Evolutionary conservation across 1,284 basidiomycete genomes (phyloP).

Genomic region (Anthracocystis walkeri): DNA sequence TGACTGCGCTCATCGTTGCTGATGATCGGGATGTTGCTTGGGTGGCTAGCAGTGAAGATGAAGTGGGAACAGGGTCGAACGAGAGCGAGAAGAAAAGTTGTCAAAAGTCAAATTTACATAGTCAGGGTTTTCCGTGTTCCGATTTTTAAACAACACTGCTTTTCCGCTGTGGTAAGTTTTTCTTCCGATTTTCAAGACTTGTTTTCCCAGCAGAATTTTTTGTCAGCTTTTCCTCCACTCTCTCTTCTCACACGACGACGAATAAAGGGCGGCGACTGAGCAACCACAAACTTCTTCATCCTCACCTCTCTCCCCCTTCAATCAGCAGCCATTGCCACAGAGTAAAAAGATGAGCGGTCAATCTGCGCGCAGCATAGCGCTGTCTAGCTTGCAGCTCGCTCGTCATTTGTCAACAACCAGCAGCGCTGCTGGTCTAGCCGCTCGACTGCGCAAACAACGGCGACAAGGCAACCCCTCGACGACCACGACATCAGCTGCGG

Average conservation of each 20-base stretch:
- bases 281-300: background rate
- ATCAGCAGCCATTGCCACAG: background rate
- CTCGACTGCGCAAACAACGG: conserved; percentile 22
- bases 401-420: conserved; percentile 16
- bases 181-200: background rate
- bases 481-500: background rate
- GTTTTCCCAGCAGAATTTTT: conserved; percentile 9
- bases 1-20: conserved; percentile 14
- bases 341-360: conserved; percentile 12
- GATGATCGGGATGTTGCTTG: background rate
- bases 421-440: conserved; percentile 10
- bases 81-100: conserved; percentile 19
- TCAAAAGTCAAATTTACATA: conserved; percentile 6
- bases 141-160: conserved; percentile 2
- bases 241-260: background rate
- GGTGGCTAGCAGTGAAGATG: background rate
- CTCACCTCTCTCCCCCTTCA: background rate
- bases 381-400: conserved; percentile 10
- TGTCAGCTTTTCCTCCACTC: conserved; percentile 16
- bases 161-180: conserved; percentile 12
- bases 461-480: background rate
- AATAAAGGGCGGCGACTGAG: conserved; percentile 7
- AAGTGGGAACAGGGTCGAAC: background rate
- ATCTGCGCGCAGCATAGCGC: conserved; percentile 12
- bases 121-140: conserved; percentile 42